Base-by-base conservation (phyloP, 768 basidiomycete species). In the Lactarius deliciosus region DNA sequence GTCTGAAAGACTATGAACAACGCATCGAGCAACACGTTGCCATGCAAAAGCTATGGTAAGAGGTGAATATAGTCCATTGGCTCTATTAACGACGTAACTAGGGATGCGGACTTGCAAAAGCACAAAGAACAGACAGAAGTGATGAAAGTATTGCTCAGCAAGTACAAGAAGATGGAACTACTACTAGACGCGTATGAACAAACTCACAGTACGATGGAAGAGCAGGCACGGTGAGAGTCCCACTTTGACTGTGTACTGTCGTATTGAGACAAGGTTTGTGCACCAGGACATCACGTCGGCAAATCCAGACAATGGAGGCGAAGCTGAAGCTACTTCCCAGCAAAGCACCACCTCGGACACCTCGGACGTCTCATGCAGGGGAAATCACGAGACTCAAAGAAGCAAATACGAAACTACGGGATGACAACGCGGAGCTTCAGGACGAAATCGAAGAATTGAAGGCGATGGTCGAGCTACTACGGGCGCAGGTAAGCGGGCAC, bases 1-100 rank as follows among this genome's bases (percentile, higher is more conserved):
- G 90, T 20, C 79, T 96, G 53, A 79, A 81, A 59, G 93, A 96
- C 75, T 96, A 95, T 70, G 94, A 97, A 74, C 80, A 79, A n/a
- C 89, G 91, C 71, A 92, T 96, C 55, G 88, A 92, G 61, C 91
- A 94, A 72, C 83, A 92, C 66, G 79, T 88, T 53, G 85, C 86
- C 64, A 83, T 90, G 72, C 90, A 93, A 73, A 82, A 83, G 60
- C 76, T 94, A 70, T 96, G 94, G 94, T 92, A 75, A 13, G 25
- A 22, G 28, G 3, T 38, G 3, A 2, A 25, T 41, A 16, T 64
- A 18, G 41, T 13, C 38, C 15, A 45, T 30, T 15, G 6, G 3
- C 47, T 63, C 63, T 22, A 40, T 61, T 57, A 41, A 55, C 57
- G 32, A 41, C 25, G 22, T 15, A 4, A n/a, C 15, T 67, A 94